Evolutionary conservation across 345 rosid genomes (phyloP), one percentile per base, ranked within the genome.

Genomic region (Euphorbia lathyris): DNA sequence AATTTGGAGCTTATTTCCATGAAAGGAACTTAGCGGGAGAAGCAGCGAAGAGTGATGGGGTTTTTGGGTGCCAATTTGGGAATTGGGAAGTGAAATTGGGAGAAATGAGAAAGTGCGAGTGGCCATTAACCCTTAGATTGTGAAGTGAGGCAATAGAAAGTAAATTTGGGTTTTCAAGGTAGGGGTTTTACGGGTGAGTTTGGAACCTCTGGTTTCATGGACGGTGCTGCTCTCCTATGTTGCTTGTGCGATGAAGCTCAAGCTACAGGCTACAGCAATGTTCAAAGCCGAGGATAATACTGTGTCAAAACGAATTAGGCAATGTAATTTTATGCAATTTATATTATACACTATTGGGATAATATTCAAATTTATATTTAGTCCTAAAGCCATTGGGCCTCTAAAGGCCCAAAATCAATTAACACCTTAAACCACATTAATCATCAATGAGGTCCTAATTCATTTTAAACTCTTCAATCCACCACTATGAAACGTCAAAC

Each of bases 1-100:
- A 48, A 74, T 58, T 11, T 80, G 27, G 64, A 86, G 85, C 86
- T 79, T 78, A 65, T 70, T 70, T n/a, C 91, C 92, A 17, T 45
- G 38, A 57, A 86, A 53, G 36, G 94, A 78, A 63, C 76, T 76
- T 8, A 63, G 70, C 16, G 77, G 81, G 43, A 81, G 74, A 48
- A 51, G 71, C 4, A 65, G 17, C 4, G 81, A 60, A 23, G 78
- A 78, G 29, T 58, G 58, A 20, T 27, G 51, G 52, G 62, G 70
- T 56, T 71, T 66, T 2, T 71, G 58, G 27, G 32, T 58, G 60
- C 48, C 65, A 58, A 81, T 67, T 45, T 65, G 86, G 57, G 78
- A 75, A 47, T 48, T 65, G 57, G 81, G 74, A 61, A 80, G 50
- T 23, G 86, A 69, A 73, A 74, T 69, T 25, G 86, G 82, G 74